A percentile compares a stretch with the other conserved stretches of the same genome.
These are phyloP conservation scores for Ophiostoma himal-ulmi DNA, from an alignment of 2,329 filamentous ascomycete species.

Conservation along the genomic window DNA sequence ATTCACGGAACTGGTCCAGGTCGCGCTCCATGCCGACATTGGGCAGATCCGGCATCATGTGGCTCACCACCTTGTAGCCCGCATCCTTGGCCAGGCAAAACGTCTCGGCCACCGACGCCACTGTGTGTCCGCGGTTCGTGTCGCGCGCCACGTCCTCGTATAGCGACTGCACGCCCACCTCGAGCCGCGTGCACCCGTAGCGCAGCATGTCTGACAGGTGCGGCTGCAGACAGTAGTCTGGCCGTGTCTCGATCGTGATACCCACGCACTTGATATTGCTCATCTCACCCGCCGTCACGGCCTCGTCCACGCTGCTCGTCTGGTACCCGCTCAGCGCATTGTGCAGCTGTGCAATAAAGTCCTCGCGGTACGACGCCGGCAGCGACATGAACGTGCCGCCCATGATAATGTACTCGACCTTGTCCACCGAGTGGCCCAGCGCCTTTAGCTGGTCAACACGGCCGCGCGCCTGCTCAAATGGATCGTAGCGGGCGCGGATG, in stretches of 20 bases:
- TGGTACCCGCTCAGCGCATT: constrained; percentile 96
- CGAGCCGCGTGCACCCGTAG: constrained; percentile 93
- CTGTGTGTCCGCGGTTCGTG: constrained; percentile 93
- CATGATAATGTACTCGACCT: constrained; percentile 99
- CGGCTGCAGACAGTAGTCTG: constrained; percentile 94
- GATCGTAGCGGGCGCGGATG: constrained; percentile 93
- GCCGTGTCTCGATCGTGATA: constrained; percentile 95
- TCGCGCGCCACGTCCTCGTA: constrained; percentile 99
- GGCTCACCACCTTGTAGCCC: constrained; percentile 96
- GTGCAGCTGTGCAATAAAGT: constrained; percentile 92
- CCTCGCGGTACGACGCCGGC: constrained; percentile 78
- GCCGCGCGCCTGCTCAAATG: constrained; percentile 93
- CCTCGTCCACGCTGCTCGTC: constrained; percentile 89
- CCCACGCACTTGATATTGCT: constrained; percentile 95
- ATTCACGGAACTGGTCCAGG: constrained; percentile 92
- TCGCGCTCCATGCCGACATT: constrained; percentile 99
- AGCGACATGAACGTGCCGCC: constrained; percentile 99
- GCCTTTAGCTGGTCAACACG: constrained; percentile 95
- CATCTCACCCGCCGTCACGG: constrained; percentile 89
- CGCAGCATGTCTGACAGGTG: constrained; percentile 92
- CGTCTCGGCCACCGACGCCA: constrained; percentile 89
- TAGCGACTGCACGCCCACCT: constrained; percentile 91
- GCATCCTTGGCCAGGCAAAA: constrained; percentile 97
- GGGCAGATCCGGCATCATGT: constrained; percentile 99
- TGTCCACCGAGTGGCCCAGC: constrained; percentile 93